Base-by-base conservation (phyloP, 768 basidiomycete species). In the Cystobasidium ongulense region DNA sequence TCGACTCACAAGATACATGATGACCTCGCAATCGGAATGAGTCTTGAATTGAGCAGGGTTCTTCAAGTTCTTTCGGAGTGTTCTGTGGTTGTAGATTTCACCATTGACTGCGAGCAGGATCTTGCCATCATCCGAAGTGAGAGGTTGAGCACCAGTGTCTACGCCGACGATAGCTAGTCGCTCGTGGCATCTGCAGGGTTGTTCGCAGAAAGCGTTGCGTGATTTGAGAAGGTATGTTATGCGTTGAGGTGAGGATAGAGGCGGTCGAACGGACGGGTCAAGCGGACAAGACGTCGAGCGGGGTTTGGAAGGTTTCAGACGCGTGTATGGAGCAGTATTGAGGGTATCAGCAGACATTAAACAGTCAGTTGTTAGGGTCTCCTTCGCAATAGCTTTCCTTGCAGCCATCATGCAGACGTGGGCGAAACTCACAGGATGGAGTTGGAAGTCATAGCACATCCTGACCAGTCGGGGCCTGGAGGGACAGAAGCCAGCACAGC, bases 381-480 rank as follows among this genome's bases (percentile, higher is more conserved):
- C 29, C n/a, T 61, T 15, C 3, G 11, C 57, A 13, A 33, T 29
- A 11, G 3, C 23, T 4, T 33, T 29, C 15, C 25, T 61, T 61
- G 13, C 8, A 23, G 21, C 57, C 33, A 38, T 27, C 33, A 64
- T 36, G 23, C 36, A 64, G 63, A 46, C 31, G 39, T 31, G 23
- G 13, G 31, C 36, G 63, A 35, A 36, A 64, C 36, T 27, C n/a
- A 90, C 75, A 99, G 87, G 73, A 96, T 86, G 50, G 86, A 85
- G 64, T 79, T 76, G 41, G 76, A 74, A 21, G 75, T 70, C 76
- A 93, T 90, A 81, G 87, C 89, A 82, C 91, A 95, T 33, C 96
- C 96, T 17, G 92, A 93, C 96, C 96, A 99, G 82, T 99, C 96
- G 13, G 96, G 96, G 17, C 96, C 96, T 76, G 94, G 88, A 36